Evolutionary conservation across 2,329 filamentous ascomycete genomes (phyloP).

Genomic region (Xylaria sp.): DNA sequence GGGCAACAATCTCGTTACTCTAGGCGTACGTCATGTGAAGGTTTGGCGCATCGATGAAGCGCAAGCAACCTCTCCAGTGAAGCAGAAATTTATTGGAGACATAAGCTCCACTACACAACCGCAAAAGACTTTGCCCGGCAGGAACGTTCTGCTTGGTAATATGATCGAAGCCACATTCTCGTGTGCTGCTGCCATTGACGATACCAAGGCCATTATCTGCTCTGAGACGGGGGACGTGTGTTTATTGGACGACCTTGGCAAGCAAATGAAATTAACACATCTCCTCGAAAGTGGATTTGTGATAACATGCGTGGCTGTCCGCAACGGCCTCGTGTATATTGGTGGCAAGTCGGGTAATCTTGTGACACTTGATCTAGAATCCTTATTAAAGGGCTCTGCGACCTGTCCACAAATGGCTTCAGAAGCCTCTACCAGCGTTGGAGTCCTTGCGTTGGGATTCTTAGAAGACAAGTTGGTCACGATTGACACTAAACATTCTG

Average conservation of each 20-base stretch:
- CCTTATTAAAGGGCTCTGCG: conserved; percentile 57
- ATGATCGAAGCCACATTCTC: conserved; percentile 88
- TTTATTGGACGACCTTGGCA: conserved; percentile 80
- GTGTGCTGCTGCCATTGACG: conserved; percentile 77
- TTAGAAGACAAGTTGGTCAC: conserved; percentile 75
- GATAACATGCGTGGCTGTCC: conserved; percentile 74
- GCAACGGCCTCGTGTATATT: conserved; percentile 71
- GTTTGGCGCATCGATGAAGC: conserved; percentile 86
- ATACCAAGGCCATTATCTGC: conserved; percentile 81
- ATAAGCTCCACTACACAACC: conserved; percentile 54
- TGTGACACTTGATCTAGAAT: conserved; percentile 62
- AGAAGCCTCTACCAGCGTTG: conserved; percentile 51
- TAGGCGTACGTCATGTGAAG: conserved; percentile 92
- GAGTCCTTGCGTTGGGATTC: conserved; percentile 76
- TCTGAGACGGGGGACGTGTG: conserved; percentile 92
- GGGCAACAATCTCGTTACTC: conserved; percentile 82
- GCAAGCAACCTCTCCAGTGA: conserved; percentile 69
- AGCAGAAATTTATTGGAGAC: conserved; percentile 66
- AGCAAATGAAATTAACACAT: conserved; percentile 75
- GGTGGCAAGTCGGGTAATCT: conserved; percentile 74
- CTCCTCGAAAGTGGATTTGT: conserved; percentile 74
- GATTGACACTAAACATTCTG: conserved; percentile 79
- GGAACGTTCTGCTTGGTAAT: conserved; percentile 86
- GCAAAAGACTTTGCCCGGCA: conserved; percentile 80
- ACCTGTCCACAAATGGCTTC: conserved; percentile 55